Evolutionary conservation across 352 stramenopile genomes (phyloP).

Genomic region (Phytophthora idaei): DNA sequence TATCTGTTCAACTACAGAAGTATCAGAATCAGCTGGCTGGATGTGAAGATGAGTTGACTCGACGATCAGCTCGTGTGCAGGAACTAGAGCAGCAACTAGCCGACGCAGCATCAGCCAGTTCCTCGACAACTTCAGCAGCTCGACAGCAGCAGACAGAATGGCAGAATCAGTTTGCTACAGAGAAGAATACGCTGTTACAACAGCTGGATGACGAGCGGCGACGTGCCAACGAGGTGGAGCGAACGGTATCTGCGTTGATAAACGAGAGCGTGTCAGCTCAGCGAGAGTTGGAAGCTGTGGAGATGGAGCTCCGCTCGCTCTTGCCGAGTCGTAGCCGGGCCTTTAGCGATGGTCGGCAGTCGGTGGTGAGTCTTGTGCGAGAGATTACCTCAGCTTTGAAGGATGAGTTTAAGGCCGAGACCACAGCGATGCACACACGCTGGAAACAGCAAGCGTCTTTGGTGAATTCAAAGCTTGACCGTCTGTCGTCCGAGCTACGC

Average conservation of each 20-base stretch:
- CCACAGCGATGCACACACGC: constrained; percentile 36
- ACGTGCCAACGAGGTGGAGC: constrained; percentile 40
- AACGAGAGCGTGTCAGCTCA: constrained; percentile 33
- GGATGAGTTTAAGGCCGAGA: constrained; percentile 53
- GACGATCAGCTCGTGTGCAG: constrained; percentile 36
- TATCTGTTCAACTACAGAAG: constrained; percentile 36
- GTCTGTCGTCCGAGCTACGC: constrained; percentile 46
- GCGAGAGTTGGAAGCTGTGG: constrained; percentile 49
- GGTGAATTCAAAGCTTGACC: constrained; percentile 51
- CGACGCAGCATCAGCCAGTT: constrained; percentile 32
- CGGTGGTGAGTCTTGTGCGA: constrained; percentile 31
- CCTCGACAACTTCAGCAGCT: constrained; percentile 40
- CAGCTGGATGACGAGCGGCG: constrained; percentile 51
- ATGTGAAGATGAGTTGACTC: constrained; percentile 31
- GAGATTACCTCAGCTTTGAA: constrained; percentile 46
- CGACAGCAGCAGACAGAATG: constrained; percentile 48
- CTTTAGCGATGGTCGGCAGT: constrained; percentile 10
- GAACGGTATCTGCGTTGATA: constrained; percentile 34
- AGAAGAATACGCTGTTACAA: constrained; percentile 53
- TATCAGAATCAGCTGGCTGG: constrained; percentile 34
- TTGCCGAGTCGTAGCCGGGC: constrained; percentile 11
- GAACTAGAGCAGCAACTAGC: constrained; percentile 57
- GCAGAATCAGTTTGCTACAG: constrained; percentile 44
- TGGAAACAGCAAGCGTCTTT: constrained; percentile 53
- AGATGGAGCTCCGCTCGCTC: constrained; percentile 45